Base-by-base conservation (phyloP, 2,329 filamentous ascomycete species). In the Colletotrichum spinosum region DNA sequence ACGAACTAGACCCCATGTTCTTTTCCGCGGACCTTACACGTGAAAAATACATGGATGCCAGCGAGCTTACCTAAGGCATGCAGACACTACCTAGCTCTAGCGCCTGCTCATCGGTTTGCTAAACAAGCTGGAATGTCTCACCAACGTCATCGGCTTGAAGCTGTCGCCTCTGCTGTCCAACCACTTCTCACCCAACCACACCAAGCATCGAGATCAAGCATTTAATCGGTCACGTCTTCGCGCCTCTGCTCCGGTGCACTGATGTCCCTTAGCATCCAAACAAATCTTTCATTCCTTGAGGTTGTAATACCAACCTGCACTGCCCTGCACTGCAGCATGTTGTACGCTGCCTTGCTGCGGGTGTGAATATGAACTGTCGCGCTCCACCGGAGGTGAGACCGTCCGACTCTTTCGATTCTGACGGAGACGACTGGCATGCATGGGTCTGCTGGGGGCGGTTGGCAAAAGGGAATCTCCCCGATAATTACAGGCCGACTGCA, bases 71-170 rank as follows among this genome's bases (percentile, higher is more conserved):
- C 9, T 58, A 58, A 58, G 55, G 42, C 6, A 13, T 8, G 13
- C 6, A 15, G 46, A 51, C 45, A 58, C 46, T 13, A 15, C 42
- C 42, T 33, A 10, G 38, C 46, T 48, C 11, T 52, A 56, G 51
- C 57, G 25, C 61, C 33, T 60, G 55, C 34, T 49, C 8, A 37
- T 13, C 37, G 12, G 38, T 34, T 57, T 10, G 37, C 52, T 42
- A 51, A 54, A 49, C 61, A 13, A 42, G 10, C 57, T 25, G 25
- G 25, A 39, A 65, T 65, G 58, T 65, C 58, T 66, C 63, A 63
- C 48, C 48, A 66, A 66, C 63, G 63, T 66, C 63, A 66, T 66
- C 48, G 63, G 46, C 53, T 38, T 53, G 48, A 39, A 61, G 41
- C 17, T 56, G 48, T 66, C 42, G 53, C 15, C 25, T 48, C 34